Evolutionary conservation across 169 alveolate genomes (phyloP), one percentile per base, ranked within the genome.

Genomic region (Plasmodium knowlesi): DNA sequence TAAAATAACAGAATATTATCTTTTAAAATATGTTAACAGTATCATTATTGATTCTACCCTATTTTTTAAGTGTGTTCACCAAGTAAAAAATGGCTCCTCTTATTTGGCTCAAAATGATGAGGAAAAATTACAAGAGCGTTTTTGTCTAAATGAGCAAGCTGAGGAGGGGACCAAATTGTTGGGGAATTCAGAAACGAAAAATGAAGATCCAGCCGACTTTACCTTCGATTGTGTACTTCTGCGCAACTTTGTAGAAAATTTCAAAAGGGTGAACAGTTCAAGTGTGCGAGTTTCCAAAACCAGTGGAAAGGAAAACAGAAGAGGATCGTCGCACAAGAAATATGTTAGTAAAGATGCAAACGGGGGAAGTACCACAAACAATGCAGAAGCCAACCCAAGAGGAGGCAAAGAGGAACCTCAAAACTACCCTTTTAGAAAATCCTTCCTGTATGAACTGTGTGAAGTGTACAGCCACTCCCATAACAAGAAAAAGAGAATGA

Each of bases 31-130:
- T 34, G 67, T 79, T 16, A 88, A 88, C 50, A 67, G 94, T 41
- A 88, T 79, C 41, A 79, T 88, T 80, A 37, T 88, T 79, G 94
- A 88, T 67, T 88, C 94, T 25, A 79, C 57, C 32, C 73, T 88
- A 57, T 28, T 79, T 88, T 88, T 88, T 71, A 88, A 88, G 53
- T 88, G 94, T 22, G 71, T 88, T 19, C 81, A 88, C 82, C 83
- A 72, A 37, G 46, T 88, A 39, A 88, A 79, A 80, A 61, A 32
- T 80, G 82, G 57, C 41, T 88, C 94, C 28, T 61, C 37, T 79
- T 34, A 54, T 79, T 39, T 12, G 57, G 25, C 53, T n/a, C 83
- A 88, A 88, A 76, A 79, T 28, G 89, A n/a, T 5, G 83, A 88
- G 71, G 82, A n/a, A 41, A 22, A 53, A 22, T 53, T 50, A 22